Evolutionary conservation across 73 alveolate genomes (phyloP), one percentile per base, ranked within the genome.

Genomic region (Paramecium pentaurelia): DNA sequence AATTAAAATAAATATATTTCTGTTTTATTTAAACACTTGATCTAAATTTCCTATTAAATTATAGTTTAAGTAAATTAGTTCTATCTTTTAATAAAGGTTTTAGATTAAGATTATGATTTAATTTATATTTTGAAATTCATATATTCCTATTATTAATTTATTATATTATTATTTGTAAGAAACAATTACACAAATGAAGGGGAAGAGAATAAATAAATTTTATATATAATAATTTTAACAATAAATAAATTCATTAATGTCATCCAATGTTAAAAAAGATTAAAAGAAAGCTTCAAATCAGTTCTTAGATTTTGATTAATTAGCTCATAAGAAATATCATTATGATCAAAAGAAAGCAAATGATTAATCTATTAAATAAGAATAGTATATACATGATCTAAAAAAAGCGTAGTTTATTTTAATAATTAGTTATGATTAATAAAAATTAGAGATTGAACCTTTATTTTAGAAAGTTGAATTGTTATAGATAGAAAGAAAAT

Each of bases 361-460:
- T 73, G 87, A 32, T 16, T 37, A 30, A 16, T 32, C 60, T 14
- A 73, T 30, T 3, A 36, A 73, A 20, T 40, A 73, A 37, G 87
- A 73, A 38, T 36, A 73, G 40, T 73, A 73, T 73, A 73, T 73
- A 34, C 8, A 16, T 20, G 87, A 73, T 73, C 47, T 73, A 38
- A 34, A 40, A 37, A 36, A 73, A 40, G 87, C 42, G 87, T 73
- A 73, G 12, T 3, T 73, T 36, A 37, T 14, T 4, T 73, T 25
- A 32, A 37, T 73, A 20, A 73, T 37, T 73, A 73, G 87, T 38
- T 73, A 73, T 73, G 87, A 73, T 30, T 22, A 36, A 73, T 73
- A 73, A 18, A 73, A 20, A 34, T 16, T 73, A 36, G 87, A 73
- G 60, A 34, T 73, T 37, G 87, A 73, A 73, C 87, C 87, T 73